Evolutionary conservation across 108 stramenopile genomes (phyloP).

Genomic region (Licmophora abbreviata): DNA sequence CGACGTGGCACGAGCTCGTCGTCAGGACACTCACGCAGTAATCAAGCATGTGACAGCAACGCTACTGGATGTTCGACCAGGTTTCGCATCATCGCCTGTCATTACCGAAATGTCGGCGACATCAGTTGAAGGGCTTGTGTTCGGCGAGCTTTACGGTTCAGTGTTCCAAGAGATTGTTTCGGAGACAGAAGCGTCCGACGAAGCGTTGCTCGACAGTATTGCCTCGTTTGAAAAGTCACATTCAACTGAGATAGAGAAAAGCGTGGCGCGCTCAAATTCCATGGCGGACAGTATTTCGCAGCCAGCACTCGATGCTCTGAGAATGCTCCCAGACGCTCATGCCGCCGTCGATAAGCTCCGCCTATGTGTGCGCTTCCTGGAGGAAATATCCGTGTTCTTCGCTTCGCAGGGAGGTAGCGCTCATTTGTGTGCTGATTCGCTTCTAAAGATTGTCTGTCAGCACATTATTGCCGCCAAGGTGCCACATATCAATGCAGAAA

Average conservation of each 20-base stretch:
- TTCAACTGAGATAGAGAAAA: background rate
- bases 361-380: slow-evolving; percentile 61
- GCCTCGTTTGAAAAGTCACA: slow-evolving; percentile 22
- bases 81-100: slow-evolving; percentile 54
- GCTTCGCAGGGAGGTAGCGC: slow-evolving; percentile 14
- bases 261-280: background rate
- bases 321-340: slow-evolving; percentile 46
- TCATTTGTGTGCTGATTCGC: slow-evolving; percentile 63
- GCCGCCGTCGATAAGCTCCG: slow-evolving; percentile 65
- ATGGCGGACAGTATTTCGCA: slow-evolving; percentile 13
- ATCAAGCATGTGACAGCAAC: slow-evolving; percentile 85
- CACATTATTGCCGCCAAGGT: slow-evolving; percentile 67
- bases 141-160: slow-evolving; percentile 70
- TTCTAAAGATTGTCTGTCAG: slow-evolving; percentile 75
- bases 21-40: slow-evolving; percentile 73
- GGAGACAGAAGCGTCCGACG: slow-evolving; percentile 30
- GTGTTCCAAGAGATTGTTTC: slow-evolving; percentile 46
- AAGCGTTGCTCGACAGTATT: slow-evolving; percentile 35
- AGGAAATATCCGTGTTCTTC: slow-evolving; percentile 62
- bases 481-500: slow-evolving; percentile 58
- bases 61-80: slow-evolving; percentile 65
- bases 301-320: slow-evolving; percentile 42
- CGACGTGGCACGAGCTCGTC: slow-evolving; percentile 19
- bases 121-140: slow-evolving; percentile 71
- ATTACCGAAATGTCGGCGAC: slow-evolving; percentile 69